These are phyloP conservation scores for Massarina eburnea DNA, from an alignment of 2,329 filamentous ascomycete species.

Conservation along the genomic window DNA sequence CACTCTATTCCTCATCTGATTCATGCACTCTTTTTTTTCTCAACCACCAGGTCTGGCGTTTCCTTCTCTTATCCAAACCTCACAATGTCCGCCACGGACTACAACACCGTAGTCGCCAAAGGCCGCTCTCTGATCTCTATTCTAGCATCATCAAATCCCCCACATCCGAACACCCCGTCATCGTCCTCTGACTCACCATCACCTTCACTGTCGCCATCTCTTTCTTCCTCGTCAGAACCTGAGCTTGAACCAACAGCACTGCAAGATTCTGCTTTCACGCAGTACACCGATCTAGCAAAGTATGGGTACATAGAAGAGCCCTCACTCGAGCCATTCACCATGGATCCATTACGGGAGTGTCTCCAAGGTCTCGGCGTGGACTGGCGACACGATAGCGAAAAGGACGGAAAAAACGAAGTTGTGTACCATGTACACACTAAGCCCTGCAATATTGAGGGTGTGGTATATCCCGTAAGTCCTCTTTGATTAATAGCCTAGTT, in stretches of 20 bases:
- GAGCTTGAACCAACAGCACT: neutral
- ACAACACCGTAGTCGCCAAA: neutral
- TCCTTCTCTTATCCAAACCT: too few species aligned
- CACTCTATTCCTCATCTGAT: too few species aligned
- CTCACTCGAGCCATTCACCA: neutral
- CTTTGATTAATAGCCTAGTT: neutral
- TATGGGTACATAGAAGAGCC: neutral
- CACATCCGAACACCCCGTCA: neutral
- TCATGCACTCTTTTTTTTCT: too few species aligned
- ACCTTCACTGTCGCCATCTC: too few species aligned
- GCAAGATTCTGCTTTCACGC: neutral
- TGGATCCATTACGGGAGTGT: neutral
- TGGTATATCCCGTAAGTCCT: neutral
- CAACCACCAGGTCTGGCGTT: too few species aligned
- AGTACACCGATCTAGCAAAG: neutral
- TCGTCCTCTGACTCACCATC: neutral
- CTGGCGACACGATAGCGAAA: neutral
- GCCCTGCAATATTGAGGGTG: neutral
- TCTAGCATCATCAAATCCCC: neutral
- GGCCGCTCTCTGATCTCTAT: neutral
- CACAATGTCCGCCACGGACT: neutral
- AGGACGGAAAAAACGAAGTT: neutral
- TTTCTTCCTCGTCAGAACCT: too few species aligned
- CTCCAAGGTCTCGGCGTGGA: neutral
- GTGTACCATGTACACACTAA: slow-evolving; percentile 1